Conservation (phyloP, 139 green algal genomes). For the Auxenochlorella pyrenoidosa region DNA sequence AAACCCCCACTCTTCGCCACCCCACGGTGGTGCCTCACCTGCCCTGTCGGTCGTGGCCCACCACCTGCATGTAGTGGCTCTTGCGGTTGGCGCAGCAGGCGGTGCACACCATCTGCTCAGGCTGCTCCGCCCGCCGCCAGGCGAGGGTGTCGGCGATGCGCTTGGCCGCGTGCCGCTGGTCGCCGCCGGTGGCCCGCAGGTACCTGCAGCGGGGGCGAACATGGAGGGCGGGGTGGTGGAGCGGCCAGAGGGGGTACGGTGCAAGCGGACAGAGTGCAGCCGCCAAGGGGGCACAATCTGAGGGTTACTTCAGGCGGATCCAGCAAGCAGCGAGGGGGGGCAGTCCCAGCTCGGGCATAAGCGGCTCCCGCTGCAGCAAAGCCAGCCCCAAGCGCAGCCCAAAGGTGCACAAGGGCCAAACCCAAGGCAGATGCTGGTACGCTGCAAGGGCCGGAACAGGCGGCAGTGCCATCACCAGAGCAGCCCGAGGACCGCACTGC, state of each 20-base stretch:
- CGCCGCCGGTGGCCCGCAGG: conserved; percentile 30
- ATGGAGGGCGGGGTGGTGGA: not conserved
- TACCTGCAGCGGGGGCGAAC: not conserved
- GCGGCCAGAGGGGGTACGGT: no score
- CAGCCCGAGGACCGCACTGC: no score
- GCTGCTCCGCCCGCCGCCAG: conserved; percentile 60
- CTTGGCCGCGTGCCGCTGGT: conserved; percentile 51
- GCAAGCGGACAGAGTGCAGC: not conserved
- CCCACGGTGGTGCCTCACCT: not conserved
- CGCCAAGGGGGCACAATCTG: not conserved
- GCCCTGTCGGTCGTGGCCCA: conserved; percentile 43
- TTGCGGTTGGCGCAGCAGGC: conserved; percentile 54
- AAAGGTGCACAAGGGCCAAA: no score
- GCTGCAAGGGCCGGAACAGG: not conserved
- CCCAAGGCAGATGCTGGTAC: not conserved
- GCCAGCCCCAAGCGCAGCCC: no score
- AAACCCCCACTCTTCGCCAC: no score
- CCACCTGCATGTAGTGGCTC: conserved; percentile 82
- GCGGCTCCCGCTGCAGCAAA: no score
- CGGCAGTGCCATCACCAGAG: no score
- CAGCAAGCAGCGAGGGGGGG: not conserved
- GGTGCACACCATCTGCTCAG: conserved; percentile 61
- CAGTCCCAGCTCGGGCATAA: not conserved
- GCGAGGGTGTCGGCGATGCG: conserved; percentile 62
- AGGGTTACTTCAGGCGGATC: no score